Evolutionary conservation across 192 early-diverging fungal species (phyloP).

Genomic region (Funneliformis geosporum): DNA sequence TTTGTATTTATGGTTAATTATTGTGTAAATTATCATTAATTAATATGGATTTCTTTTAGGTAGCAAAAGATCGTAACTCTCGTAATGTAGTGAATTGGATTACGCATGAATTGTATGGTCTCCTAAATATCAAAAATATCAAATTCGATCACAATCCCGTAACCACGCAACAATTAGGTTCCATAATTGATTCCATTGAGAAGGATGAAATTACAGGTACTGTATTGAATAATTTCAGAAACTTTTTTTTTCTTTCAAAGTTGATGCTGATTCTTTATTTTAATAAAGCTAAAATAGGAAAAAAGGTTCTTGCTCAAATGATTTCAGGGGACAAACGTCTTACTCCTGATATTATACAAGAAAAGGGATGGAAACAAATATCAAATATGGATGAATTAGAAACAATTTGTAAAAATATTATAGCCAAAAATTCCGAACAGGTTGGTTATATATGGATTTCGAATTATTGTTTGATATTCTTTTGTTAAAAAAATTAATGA

Average conservation of each 20-base stretch:
- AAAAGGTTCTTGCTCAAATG: slow-evolving; percentile 69
- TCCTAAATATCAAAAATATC: slow-evolving; percentile 47
- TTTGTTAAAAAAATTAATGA: background rate
- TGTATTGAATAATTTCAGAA: slow-evolving; percentile 24
- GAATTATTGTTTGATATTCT: background rate
- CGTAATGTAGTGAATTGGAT: slow-evolving; percentile 58
- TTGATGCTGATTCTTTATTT: background rate
- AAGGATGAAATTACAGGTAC: slow-evolving; percentile 57
- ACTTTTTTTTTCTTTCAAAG: background rate
- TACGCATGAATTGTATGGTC: slow-evolving; percentile 61
- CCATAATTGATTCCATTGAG: slow-evolving; percentile 64
- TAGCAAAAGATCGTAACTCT: slow-evolving; percentile 39
- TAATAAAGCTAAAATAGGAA: slow-evolving; percentile 56
- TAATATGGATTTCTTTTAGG: slow-evolving; percentile 31
- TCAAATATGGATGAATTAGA: slow-evolving; percentile 46
- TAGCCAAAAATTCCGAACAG: slow-evolving; percentile 48
- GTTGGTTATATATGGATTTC: slow-evolving; percentile 28
- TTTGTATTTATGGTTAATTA: slow-evolving; percentile 17
- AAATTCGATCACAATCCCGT: slow-evolving; percentile 54
- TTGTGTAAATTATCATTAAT: background rate
- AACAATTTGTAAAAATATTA: slow-evolving; percentile 46
- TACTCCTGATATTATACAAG: slow-evolving; percentile 59
- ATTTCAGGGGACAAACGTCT: slow-evolving; percentile 60
- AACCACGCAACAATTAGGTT: slow-evolving; percentile 54
- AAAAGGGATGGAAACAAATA: slow-evolving; percentile 62